Percentiles rank a stretch among this genome's conserved stretches.
phyloP scores from a whole-genome alignment of 495 filamentous ascomycete genomes.

The Astrothelium macrocarpum region DNA sequence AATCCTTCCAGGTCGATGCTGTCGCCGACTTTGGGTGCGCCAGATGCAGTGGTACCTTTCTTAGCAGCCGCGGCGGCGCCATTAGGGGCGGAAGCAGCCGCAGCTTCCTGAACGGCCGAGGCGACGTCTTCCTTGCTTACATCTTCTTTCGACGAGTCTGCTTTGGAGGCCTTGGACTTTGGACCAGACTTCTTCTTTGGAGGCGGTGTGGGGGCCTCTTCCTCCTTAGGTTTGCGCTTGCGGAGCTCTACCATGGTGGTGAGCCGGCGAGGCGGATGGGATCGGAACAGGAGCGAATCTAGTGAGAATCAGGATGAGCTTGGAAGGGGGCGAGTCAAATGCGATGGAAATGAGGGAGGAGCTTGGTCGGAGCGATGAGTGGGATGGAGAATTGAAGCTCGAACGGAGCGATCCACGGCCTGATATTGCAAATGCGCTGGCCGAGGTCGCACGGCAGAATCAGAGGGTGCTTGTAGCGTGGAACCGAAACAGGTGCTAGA shows the following conservation, averaged over 20 bases:
- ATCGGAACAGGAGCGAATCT: background rate
- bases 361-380: background rate
- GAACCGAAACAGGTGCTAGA: background rate
- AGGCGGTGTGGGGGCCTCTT: conserved; percentile 39
- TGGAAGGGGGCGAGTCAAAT: background rate
- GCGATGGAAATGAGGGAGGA: background rate
- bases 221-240: conserved; percentile 25
- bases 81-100: conserved; percentile 22
- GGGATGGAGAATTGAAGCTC: background rate
- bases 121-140: conserved; percentile 25
- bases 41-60: conserved; percentile 20
- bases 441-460: background rate
- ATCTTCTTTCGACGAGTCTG: conserved; percentile 24
- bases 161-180: conserved; percentile 38
- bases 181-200: conserved; percentile 43
- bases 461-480: background rate
- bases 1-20: conserved; percentile 59
- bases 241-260: conserved; percentile 32
- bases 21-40: conserved; percentile 38
- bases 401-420: background rate
- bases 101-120: conserved; percentile 22
- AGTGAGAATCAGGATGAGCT: background rate
- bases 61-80: conserved; percentile 23
- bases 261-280: background rate
- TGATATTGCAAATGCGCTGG: conserved; percentile 6